These are phyloP conservation scores for Trichoderma breve DNA, from an alignment of 2,329 filamentous ascomycete species.

Conservation along the genomic window DNA sequence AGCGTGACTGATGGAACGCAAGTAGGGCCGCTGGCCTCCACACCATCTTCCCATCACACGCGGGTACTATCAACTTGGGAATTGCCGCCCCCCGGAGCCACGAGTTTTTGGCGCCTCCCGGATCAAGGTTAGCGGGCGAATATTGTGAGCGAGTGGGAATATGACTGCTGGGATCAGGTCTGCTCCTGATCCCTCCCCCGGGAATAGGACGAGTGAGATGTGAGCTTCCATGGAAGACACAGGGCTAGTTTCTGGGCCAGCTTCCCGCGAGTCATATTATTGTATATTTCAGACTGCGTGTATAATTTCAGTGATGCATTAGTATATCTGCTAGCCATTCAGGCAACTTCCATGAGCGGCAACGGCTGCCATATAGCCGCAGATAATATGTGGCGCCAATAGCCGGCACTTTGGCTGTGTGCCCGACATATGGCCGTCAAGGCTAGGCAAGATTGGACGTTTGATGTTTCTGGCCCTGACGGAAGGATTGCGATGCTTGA, in stretches of 20 bases:
- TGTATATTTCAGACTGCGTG: slow-evolving; percentile 5
- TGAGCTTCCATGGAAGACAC: background rate
- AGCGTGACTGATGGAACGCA: background rate
- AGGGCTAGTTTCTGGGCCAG: background rate
- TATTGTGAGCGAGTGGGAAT: background rate
- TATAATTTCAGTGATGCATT: background rate
- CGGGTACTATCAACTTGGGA: background rate
- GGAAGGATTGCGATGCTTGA: slow-evolving; percentile 9
- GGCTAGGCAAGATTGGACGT: slow-evolving; percentile 1
- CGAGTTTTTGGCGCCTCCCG: slow-evolving; percentile 11
- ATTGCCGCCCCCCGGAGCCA: slow-evolving; percentile 10
- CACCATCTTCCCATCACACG: slow-evolving; percentile 8
- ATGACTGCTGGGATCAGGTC: background rate
- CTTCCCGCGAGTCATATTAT: slow-evolving; percentile 3
- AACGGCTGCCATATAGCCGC: slow-evolving; percentile 2
- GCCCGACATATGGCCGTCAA: slow-evolving; percentile 14
- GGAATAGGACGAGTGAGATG: background rate
- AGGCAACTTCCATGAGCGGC: background rate
- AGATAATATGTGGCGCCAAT: slow-evolving; percentile 2
- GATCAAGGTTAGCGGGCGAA: slow-evolving; percentile 12
- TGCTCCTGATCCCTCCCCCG: background rate
- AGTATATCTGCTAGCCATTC: background rate
- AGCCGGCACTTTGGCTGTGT: slow-evolving; percentile 14
- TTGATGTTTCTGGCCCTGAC: background rate
- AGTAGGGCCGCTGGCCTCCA: background rate